Conservation (phyloP, 768 basidiomycete genomes). For the Baorangia bicolor region DNA sequence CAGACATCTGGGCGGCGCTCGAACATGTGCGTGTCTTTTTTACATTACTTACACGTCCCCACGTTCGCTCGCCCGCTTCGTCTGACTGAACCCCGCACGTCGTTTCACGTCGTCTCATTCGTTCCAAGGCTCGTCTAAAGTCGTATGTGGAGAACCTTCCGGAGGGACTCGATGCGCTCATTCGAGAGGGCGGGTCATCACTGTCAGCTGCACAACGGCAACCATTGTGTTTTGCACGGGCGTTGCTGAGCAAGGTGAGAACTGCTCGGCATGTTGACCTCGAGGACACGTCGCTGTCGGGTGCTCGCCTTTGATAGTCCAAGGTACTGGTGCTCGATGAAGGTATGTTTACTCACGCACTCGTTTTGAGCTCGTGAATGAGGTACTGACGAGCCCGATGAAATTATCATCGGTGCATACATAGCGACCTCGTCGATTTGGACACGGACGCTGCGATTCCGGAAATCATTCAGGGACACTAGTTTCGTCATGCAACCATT, state of each 20-base stretch:
- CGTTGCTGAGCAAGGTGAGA: constrained; percentile 67
- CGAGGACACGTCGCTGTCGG: background rate
- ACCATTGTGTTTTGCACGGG: constrained; percentile 83
- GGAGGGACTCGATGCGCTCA: constrained; percentile 66
- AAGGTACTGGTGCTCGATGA: constrained; percentile 90
- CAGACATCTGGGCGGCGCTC: constrained; percentile 85
- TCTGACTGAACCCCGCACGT: no score
- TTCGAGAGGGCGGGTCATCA: constrained; percentile 78
- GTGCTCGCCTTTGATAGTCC: constrained; percentile 47
- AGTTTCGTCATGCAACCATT: constrained; percentile 76
- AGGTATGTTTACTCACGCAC: constrained; percentile 42
- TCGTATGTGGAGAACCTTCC: constrained; percentile 64
- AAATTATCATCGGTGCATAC: no score
- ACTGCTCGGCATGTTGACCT: no score
- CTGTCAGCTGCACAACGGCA: constrained; percentile 84
- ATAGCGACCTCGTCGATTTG: constrained; percentile 80
- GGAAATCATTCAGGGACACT: constrained; percentile 76
- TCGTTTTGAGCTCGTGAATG: background rate
- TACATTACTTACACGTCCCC: no score
- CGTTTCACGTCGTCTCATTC: background rate
- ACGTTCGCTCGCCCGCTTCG: no score
- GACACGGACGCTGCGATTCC: constrained; percentile 88
- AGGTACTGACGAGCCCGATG: background rate
- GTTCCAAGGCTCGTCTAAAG: constrained; percentile 58
- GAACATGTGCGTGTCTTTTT: constrained; percentile 51